Percentiles rank a stretch among this genome's conserved stretches.
phyloP scores from a whole-genome alignment of 176 grass and related monocot genomes.

The Rhynchospora tenuis region DNA sequence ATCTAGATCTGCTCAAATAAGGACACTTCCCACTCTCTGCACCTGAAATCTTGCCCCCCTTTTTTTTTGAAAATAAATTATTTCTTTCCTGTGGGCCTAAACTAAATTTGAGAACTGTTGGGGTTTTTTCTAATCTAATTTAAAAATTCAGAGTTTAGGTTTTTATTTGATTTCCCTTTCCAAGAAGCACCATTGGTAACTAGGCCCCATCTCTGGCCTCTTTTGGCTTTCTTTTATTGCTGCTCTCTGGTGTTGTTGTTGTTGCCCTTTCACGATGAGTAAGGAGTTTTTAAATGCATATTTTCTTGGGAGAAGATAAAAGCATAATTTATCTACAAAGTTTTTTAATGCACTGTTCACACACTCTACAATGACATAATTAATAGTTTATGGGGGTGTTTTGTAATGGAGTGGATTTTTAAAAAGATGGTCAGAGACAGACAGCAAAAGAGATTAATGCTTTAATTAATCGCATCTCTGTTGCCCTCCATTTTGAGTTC shows the following conservation, averaged over 20 bases:
- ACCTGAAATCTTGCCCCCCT: slow-evolving; percentile 20
- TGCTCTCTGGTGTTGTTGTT: slow-evolving; percentile 22
- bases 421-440: neutral
- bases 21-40: slow-evolving; percentile 18
- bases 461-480: neutral
- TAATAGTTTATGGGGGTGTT: slow-evolving; percentile 7
- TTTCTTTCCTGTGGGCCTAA: slow-evolving; percentile 11
- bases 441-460: neutral
- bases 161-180: slow-evolving; percentile 16
- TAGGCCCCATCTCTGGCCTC: slow-evolving; percentile 6
- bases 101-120: slow-evolving; percentile 15
- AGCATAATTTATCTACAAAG: neutral
- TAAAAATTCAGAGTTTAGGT: slow-evolving; percentile 18
- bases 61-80: neutral
- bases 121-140: neutral
- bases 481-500: neutral
- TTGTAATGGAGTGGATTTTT: slow-evolving; percentile 7
- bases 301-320: neutral
- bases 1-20: slow-evolving; percentile 46
- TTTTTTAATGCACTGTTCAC: slow-evolving; percentile 5
- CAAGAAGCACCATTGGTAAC: slow-evolving; percentile 15
- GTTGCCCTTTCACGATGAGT: slow-evolving; percentile 27
- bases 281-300: slow-evolving; percentile 6
- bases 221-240: slow-evolving; percentile 25
- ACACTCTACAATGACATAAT: slow-evolving; percentile 25